phyloP scores from a whole-genome alignment of 805 yeast species.

The Candida sithepensis region DNA sequence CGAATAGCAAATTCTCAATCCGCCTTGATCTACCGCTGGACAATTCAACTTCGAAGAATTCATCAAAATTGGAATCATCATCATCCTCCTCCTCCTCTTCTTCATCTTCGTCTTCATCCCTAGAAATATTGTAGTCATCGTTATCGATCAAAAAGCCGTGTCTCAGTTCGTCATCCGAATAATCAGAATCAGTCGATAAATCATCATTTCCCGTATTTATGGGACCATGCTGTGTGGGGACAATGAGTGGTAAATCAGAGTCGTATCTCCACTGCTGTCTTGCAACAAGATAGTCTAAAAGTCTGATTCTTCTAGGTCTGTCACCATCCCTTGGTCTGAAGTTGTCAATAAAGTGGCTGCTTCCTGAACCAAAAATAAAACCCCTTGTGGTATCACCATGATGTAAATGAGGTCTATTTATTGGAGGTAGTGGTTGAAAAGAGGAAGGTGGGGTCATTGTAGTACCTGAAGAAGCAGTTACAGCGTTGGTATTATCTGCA shows the following conservation, averaged over 20 bases:
- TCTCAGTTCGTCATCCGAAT: slow-evolving; percentile 15
- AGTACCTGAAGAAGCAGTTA: neutral
- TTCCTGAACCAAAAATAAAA: slow-evolving; percentile 15
- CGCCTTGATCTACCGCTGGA: slow-evolving; percentile 31
- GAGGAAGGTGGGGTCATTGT: slow-evolving; percentile 1
- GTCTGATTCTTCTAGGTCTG: slow-evolving; percentile 17
- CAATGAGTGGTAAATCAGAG: neutral
- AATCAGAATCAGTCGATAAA: slow-evolving; percentile 15
- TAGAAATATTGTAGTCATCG: slow-evolving; percentile 10
- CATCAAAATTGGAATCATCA: slow-evolving; percentile 18
- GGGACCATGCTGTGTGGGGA: neutral
- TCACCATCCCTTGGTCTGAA: slow-evolving; percentile 15
- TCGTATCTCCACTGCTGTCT: slow-evolving; percentile 18
- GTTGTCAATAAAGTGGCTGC: slow-evolving; percentile 14
- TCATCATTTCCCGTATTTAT: slow-evolving; percentile 8
- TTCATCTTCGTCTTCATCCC: slow-evolving; percentile 17
- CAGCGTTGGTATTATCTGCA: neutral
- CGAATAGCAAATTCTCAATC: slow-evolving; percentile 27
- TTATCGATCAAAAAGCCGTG: slow-evolving; percentile 13
- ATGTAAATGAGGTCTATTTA: slow-evolving; percentile 10
- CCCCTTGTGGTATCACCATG: slow-evolving; percentile 15
- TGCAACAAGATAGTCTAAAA: slow-evolving; percentile 19
- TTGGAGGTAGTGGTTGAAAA: slow-evolving; percentile 1
- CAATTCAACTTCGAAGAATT: slow-evolving; percentile 23
- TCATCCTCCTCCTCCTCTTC: slow-evolving; percentile 22